Evolutionary conservation across 768 basidiomycete genomes (phyloP).

Genomic region (Hericium erinaceus): DNA sequence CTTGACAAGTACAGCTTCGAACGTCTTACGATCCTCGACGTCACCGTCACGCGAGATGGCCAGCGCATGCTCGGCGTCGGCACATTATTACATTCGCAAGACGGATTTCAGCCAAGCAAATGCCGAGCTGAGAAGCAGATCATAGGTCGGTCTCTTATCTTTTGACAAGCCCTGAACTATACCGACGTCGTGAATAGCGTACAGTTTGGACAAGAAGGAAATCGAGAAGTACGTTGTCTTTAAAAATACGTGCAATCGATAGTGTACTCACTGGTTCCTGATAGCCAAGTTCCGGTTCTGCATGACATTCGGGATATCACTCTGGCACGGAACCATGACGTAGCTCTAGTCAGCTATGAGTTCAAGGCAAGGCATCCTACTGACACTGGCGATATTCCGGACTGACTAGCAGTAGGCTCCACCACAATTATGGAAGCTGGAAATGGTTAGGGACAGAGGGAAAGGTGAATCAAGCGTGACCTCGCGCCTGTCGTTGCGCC

Average conservation of each 20-base stretch:
- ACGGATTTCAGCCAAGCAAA: constrained; percentile 58
- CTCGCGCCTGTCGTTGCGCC: constrained; percentile 34
- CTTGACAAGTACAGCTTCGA: constrained; percentile 51
- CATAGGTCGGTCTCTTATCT: constrained; percentile 37
- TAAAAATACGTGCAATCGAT: too few species aligned
- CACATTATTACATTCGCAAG: constrained; percentile 52
- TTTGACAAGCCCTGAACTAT: background rate
- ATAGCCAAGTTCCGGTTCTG: constrained; percentile 61
- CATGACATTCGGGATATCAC: constrained; percentile 69
- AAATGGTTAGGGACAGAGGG: constrained; percentile 45
- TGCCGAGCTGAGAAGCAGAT: constrained; percentile 67
- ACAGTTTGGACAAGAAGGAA: constrained; percentile 53
- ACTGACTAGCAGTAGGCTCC: constrained; percentile 36
- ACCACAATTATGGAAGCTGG: constrained; percentile 73
- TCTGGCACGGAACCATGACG: constrained; percentile 46
- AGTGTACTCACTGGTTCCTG: background rate
- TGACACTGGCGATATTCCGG: background rate
- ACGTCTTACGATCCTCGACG: constrained; percentile 57
- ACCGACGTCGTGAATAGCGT: constrained; percentile 33
- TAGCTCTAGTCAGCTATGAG: constrained; percentile 67
- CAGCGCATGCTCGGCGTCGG: constrained; percentile 58
- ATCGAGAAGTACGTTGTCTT: constrained; percentile 49
- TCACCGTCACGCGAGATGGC: constrained; percentile 62
- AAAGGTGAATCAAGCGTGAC: constrained; percentile 26
- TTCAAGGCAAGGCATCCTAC: constrained; percentile 40